Base-by-base conservation (phyloP, 352 stramenopile species). In the Pelagophyceae sp. region DNA sequence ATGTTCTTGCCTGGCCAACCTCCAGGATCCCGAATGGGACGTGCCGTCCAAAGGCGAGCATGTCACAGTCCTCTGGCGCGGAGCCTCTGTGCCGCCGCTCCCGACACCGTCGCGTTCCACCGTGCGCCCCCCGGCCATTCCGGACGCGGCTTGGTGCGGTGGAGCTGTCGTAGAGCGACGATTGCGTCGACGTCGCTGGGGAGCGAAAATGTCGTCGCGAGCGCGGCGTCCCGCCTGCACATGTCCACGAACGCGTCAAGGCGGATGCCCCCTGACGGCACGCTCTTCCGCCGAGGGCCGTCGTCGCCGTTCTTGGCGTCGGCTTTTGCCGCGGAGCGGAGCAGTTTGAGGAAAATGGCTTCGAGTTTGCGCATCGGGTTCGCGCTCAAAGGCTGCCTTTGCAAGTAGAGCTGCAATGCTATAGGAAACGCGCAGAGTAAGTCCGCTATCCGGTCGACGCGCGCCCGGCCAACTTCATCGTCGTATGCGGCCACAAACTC, bases 371-470 rank as follows among this genome's bases (percentile, higher is more conserved):
- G 3, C 31, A 3, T 25, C 29, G 63, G 63, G 31, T 72, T 32
- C 31, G 63, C 1, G 11, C 31, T n/a, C 31, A 72, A 15, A 15
- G 31, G 63, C 35, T 72, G 63, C 29, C 35, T 29, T 32, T 72
- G 63, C 29, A 72, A 32, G 35, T 72, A 32, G 63, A 72, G 63
- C 63, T 72, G 63, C 2, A 72, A 27, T 17, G 63, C 63, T 3
- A 72, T n/a, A 11, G 63, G 63, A 45, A 72, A 72, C 6, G 63
- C 63, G 63, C 63, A 72, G 29, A 72, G 35, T 6, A 72, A 27
- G 63, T 72, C 63, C 6, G 31, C 63, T 3, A 72, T 17, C 5
- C 35, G 29, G 6, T 32, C 29, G 63, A 72, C n/a, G 11, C 63
- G 63, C 6, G 29, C 6, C 6, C 19, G 29, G 31, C 63, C 63